These are phyloP conservation scores for Lachancea fermentati DNA, from an alignment of 805 yeast genomes.

Conservation along the genomic window DNA sequence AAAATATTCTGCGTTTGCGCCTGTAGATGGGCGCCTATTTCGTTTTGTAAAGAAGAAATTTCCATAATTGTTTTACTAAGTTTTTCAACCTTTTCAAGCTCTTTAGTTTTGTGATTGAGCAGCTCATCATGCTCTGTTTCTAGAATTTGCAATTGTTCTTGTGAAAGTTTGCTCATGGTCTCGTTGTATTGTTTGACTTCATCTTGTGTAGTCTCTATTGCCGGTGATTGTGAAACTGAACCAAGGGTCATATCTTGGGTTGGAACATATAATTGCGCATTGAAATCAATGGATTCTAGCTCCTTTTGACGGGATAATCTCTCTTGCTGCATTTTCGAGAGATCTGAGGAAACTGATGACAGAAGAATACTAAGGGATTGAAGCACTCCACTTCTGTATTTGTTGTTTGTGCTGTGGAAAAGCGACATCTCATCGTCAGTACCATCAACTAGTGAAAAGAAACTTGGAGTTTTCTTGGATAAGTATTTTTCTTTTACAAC, in stretches of 20 bases:
- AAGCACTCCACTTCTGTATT: constrained; percentile 45
- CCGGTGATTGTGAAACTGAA: constrained; percentile 30
- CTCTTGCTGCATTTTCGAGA: constrained; percentile 45
- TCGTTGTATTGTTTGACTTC: constrained; percentile 34
- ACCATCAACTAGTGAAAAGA: constrained; percentile 19
- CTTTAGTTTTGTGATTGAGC: constrained; percentile 51
- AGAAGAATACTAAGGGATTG: constrained; percentile 43
- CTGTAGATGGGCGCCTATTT: constrained; percentile 64
- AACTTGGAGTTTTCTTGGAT: constrained; percentile 5
- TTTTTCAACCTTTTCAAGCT: constrained; percentile 52
- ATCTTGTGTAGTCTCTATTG: constrained; percentile 24
- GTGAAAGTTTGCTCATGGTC: constrained; percentile 34
- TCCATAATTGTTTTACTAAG: constrained; percentile 63
- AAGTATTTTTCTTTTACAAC: constrained; percentile 21
- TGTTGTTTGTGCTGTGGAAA: constrained; percentile 35
- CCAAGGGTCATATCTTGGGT: constrained; percentile 20
- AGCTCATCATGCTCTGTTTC: constrained; percentile 54
- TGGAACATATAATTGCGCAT: constrained; percentile 16
- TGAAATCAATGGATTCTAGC: constrained; percentile 29
- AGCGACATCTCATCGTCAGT: constrained; percentile 28
- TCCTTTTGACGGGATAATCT: constrained; percentile 40
- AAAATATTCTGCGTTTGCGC: constrained; percentile 68
- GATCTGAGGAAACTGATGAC: constrained; percentile 38
- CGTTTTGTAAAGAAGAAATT: constrained; percentile 68
- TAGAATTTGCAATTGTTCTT: constrained; percentile 53